Base-by-base conservation (phyloP, 805 yeast genomes). In the Lipomyces orientalis region DNA sequence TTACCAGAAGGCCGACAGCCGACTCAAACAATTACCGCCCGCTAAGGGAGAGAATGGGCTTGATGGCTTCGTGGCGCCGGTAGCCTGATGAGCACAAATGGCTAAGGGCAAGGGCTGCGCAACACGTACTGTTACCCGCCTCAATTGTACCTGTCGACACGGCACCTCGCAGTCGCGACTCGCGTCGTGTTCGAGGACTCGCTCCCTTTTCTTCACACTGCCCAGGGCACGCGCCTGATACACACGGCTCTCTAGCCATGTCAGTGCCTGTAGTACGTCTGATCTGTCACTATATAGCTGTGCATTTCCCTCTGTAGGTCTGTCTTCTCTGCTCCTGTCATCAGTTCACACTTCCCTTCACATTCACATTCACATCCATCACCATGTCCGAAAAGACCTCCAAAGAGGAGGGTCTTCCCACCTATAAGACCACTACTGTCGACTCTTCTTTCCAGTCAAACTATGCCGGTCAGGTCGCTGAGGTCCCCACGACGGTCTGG, bases 401-500 rank as follows among this genome's bases (percentile, higher is more conserved):
- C 46, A 31, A 56, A 33, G 59, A 56, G 46, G 46, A 35, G n/a
- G 22, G n/a, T 4, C 9, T 6, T 22, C 59, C 59, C 16, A 16
- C 22, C 59, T 56, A 56, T 22, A 56, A 33, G 25, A 19, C 59
- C 35, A 12, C 59, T 7, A 56, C 59, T 2, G 59, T 56, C 34
- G 61, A 58, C 56, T 58, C 61, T 16, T n/a, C 60, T 7, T n/a
- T 19, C 33, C 29, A 58, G 22, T 43, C 49, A 43, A 43, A 43
- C 16, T 7, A 31, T 54, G 19, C 34, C 9, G 61, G 61, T 22
- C 56, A 58, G 31, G 58, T 34, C 31, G 34, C 35, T 6, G 37
- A 31, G 7, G 64, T 61, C 4, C 49, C 64, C 19, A 39, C 62
- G n/a, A 58, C 62, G 25, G 29, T 39, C n/a, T 58, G 22, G 35